A percentile compares a stretch with the other conserved stretches of the same genome.
phyloP scores from a whole-genome alignment of 2,329 filamentous ascomycete genomes.

The Colletotrichum endophyticum region DNA sequence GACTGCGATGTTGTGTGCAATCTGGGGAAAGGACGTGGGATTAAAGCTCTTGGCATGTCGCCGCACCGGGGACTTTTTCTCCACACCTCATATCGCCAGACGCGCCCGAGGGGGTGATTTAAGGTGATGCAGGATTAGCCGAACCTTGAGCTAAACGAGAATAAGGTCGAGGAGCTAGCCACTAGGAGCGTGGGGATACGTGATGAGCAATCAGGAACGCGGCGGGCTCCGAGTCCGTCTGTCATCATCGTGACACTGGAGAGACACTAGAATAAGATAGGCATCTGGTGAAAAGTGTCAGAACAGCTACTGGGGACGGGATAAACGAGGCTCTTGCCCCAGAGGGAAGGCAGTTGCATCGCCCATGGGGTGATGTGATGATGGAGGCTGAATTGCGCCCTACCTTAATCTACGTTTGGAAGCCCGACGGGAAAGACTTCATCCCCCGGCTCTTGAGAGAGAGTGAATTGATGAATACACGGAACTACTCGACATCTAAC shows the following conservation, averaged over 20 bases:
- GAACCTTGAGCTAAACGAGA: background rate
- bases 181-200: background rate
- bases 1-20: background rate
- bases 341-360: background rate
- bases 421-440: background rate
- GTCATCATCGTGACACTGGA: background rate
- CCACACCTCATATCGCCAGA: background rate
- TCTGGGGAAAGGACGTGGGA: constrained; percentile 9
- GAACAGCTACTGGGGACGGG: background rate
- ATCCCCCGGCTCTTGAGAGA: background rate
- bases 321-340: background rate
- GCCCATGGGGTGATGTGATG: background rate
- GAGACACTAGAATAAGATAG: background rate
- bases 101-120: background rate
- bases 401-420: background rate
- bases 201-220: background rate
- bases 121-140: background rate
- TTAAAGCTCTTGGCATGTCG: constrained; percentile 10
- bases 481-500: background rate
- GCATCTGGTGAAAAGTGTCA: background rate
- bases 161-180: background rate
- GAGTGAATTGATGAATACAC: background rate
- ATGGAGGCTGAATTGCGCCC: background rate
- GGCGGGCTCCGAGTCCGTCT: background rate
- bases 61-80: background rate